Percentiles rank a stretch among this genome's conserved stretches.
Conservation (phyloP, 208 protist species). For the Leishmania turanica region DNA sequence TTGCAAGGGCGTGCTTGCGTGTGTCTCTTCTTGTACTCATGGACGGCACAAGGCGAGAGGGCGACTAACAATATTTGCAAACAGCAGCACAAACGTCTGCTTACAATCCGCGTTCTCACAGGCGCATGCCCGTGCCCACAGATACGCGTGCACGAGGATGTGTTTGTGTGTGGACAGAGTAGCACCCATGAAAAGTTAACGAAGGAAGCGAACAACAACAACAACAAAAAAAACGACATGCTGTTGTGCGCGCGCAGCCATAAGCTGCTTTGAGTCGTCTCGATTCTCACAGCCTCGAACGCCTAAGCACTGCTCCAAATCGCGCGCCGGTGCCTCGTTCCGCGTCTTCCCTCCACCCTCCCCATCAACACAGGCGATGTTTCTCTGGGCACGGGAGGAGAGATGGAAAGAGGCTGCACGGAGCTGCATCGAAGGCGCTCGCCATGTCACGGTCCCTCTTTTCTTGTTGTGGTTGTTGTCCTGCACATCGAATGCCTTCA, state of each 20-base stretch:
- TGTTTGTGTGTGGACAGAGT: background rate
- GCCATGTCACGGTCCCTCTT: background rate
- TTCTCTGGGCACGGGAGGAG: background rate
- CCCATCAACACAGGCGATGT: background rate
- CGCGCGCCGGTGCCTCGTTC: background rate
- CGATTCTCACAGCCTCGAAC: background rate
- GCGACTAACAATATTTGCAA: background rate
- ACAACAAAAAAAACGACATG: background rate
- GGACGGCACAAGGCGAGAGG: background rate
- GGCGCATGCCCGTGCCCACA: background rate
- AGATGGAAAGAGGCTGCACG: background rate
- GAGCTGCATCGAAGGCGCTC: background rate
- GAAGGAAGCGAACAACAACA: background rate
- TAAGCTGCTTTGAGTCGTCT: background rate
- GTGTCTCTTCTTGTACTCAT: background rate
- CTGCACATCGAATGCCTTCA: background rate
- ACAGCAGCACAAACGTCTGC: background rate
- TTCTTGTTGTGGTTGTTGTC: background rate
- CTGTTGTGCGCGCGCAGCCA: background rate
- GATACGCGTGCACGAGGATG: background rate
- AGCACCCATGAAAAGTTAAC: background rate
- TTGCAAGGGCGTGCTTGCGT: background rate
- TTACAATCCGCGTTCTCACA: background rate
- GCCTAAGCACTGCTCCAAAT: background rate
- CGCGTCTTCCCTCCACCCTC: background rate